Evolutionary conservation across 352 stramenopile species (phyloP).

Genomic region (Phytopythium mirpurense): DNA sequence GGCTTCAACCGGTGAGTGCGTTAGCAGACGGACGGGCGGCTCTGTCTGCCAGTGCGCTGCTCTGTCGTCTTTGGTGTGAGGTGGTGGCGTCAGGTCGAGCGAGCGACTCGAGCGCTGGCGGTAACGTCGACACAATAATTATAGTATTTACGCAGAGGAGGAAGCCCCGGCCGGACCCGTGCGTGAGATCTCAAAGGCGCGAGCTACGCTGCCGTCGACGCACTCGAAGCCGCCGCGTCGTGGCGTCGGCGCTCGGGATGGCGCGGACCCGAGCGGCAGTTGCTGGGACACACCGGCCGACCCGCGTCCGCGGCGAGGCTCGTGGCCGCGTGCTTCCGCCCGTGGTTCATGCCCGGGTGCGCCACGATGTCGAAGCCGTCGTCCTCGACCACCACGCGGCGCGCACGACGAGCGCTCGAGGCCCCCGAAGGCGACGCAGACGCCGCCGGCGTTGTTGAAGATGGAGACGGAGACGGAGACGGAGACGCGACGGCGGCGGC

Average conservation of each 20-base stretch:
- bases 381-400: constrained; percentile 1
- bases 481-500: background rate
- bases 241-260: background rate
- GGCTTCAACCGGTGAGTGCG: constrained; percentile 51
- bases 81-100: no score
- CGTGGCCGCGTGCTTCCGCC: constrained; percentile 1
- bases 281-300: constrained; percentile 2
- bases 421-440: background rate
- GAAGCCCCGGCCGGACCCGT: background rate
- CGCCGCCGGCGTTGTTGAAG: background rate
- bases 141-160: constrained; percentile 31
- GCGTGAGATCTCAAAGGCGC: background rate
- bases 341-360: constrained; percentile 2
- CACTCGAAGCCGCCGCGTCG: background rate
- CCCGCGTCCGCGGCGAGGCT: background rate
- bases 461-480: background rate
- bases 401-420: background rate
- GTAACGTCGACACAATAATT: no score
- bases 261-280: constrained; percentile 4
- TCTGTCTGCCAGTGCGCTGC: no score
- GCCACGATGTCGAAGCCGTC: constrained; percentile 9
- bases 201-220: constrained; percentile 7
- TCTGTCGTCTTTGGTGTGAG: no score
- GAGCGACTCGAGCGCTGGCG: no score
- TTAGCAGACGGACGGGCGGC: no score